These are phyloP conservation scores for Meredithiella fracta DNA, from an alignment of 2,329 filamentous ascomycete genomes.

Conservation along the genomic window DNA sequence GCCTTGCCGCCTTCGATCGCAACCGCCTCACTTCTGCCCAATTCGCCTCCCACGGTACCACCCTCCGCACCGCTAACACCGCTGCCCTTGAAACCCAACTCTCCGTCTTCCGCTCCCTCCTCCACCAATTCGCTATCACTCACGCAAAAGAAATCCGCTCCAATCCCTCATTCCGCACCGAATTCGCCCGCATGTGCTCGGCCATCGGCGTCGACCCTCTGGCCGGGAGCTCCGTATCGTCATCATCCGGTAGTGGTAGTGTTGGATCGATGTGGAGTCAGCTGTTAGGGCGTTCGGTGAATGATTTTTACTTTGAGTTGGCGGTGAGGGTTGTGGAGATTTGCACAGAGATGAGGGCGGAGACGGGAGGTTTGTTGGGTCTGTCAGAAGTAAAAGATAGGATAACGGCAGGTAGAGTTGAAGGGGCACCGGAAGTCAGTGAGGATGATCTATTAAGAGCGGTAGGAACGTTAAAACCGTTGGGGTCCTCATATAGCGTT, in stretches of 20 bases:
- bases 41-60: constrained; percentile 78
- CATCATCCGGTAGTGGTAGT: constrained; percentile 24
- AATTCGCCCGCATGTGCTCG: constrained; percentile 96
- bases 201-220: constrained; percentile 93
- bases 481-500: constrained; percentile 77
- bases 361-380: constrained; percentile 86
- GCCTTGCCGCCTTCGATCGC: constrained; percentile 78
- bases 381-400: constrained; percentile 64
- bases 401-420: constrained; percentile 54
- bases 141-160: constrained; percentile 93
- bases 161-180: constrained; percentile 83
- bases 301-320: constrained; percentile 97
- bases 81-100: constrained; percentile 82
- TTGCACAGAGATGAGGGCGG: constrained; percentile 66
- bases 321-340: constrained; percentile 92
- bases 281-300: constrained; percentile 76
- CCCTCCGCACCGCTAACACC: constrained; percentile 69
- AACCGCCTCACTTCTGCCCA: constrained; percentile 71
- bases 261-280: constrained; percentile 75
- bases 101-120: constrained; percentile 83
- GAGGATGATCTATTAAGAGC: constrained; percentile 89
- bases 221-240: constrained; percentile 30
- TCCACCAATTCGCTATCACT: constrained; percentile 88
- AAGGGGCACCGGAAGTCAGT: constrained; percentile 63
- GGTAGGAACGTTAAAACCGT: constrained; percentile 68